Base-by-base conservation (phyloP, 805 yeast genomes). In the Yamadazyma kitorensis region DNA sequence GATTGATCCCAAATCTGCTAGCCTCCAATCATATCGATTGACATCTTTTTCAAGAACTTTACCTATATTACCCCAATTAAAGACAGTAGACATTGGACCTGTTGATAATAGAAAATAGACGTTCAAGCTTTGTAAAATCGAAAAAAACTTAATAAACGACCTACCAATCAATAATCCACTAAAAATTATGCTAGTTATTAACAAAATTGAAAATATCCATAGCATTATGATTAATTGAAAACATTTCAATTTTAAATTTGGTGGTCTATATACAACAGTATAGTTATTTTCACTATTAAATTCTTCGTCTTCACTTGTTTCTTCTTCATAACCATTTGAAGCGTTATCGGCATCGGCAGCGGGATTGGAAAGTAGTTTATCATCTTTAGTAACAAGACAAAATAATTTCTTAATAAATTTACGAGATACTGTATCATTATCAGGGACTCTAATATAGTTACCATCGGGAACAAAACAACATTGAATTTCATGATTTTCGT, bases 201-300 rank as follows among this genome's bases (percentile, higher is more conserved):
- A 40, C 3, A 64, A 34, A 1, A 60, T 61, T 1, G 68, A 62
- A 47, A 70, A 72, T 2, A 63, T 36, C 78, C 84, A 78, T 11
- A 76, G 53, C 53, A 61, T 48, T 6, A 59, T 41, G 15, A 76
- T 57, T 27, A 84, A 53, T 0, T 50, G 60, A 15, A 72, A 62
- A 22, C 87, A 69, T 39, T 96, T 70, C 2, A 50, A 20, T 33
- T 78, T 70, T 56, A 91, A 86, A 31, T 71, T 46, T 2, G 95
- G 95, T 4, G 99, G 98, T 28, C 86, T 70, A 59, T 89, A 94
- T 3, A 89, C 96, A 18, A 89, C 75, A 2, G 76, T 69, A 56
- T 89, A 87, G 2, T 62, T 62, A 30, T 62, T 56, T 15, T 60
- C 66, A 14, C 64, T 56, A 6, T 54, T 59, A 24, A 49, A 31